A percentile compares a stretch with the other conserved stretches of the same genome.
Conservation (phyloP, 1,284 basidiomycete species). For the Taiwanofungus camphoratus region DNA sequence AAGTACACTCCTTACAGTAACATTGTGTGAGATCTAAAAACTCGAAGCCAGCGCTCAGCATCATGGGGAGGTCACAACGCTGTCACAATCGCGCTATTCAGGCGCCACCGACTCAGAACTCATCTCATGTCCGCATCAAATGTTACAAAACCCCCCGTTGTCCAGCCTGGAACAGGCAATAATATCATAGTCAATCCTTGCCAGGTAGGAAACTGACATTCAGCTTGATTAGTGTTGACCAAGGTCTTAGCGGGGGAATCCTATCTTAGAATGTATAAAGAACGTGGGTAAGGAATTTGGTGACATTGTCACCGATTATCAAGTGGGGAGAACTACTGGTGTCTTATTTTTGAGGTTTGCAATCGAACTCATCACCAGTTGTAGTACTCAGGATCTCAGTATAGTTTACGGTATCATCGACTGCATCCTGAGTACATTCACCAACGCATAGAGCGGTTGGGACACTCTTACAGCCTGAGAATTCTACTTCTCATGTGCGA, state of each 20-base stretch:
- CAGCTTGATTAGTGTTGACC: conserved; percentile 9
- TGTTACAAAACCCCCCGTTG: conserved; percentile 57
- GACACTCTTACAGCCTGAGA: conserved; percentile 75
- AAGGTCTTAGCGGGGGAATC: conserved; percentile 74
- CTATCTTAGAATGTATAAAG: conserved; percentile 77
- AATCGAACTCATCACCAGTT: no score
- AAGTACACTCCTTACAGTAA: no score
- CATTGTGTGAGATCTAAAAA: no score
- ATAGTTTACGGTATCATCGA: conserved; percentile 89
- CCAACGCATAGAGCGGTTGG: conserved; percentile 82
- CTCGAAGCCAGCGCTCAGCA: no score
- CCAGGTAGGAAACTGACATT: conserved; percentile 49
- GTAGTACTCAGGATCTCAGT: neutral
- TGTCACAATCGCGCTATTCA: no score
- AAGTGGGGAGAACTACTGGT: conserved; percentile 94
- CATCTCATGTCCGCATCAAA: no score
- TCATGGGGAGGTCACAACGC: no score
- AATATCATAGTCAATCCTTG: conserved; percentile 71
- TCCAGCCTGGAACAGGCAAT: conserved; percentile 63
- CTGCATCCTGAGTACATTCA: conserved; percentile 98
- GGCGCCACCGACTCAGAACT: no score
- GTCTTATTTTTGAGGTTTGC: conserved; percentile 83
- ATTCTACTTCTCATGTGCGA: conserved; percentile 92
- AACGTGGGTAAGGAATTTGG: conserved; percentile 93
- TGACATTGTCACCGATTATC: conserved; percentile 91